Percentiles rank a stretch among this genome's conserved stretches.
phyloP scores from a whole-genome alignment of 2,329 filamentous ascomycete species.

The Cladosporium sp. region DNA sequence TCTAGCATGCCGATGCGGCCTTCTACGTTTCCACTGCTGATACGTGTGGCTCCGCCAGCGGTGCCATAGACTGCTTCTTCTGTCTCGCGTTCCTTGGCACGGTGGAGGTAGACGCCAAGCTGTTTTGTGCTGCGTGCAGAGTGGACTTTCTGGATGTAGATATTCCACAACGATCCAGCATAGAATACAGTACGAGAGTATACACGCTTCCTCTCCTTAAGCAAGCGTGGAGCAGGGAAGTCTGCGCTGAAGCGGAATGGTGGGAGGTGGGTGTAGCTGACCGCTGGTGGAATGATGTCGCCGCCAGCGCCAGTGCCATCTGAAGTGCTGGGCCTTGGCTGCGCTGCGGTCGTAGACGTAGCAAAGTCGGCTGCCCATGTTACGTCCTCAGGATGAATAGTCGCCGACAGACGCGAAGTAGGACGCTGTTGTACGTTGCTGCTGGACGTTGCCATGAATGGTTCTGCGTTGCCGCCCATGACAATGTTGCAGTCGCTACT shows the following conservation, averaged over 20 bases:
- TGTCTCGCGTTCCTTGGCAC: conserved; percentile 58
- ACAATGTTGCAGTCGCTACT: conserved; percentile 58
- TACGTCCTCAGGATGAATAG: conserved; percentile 56
- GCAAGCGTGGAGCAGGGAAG: conserved; percentile 57
- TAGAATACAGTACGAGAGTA: conserved; percentile 63
- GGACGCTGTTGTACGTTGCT: conserved; percentile 47
- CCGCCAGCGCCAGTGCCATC: conserved; percentile 27
- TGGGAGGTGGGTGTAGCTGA: conserved; percentile 57
- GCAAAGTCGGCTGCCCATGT: conserved; percentile 60
- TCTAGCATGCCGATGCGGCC: conserved; percentile 58
- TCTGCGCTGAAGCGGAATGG: conserved; percentile 62
- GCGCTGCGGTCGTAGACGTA: conserved; percentile 47
- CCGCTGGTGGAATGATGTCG: conserved; percentile 29
- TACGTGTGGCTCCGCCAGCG: conserved; percentile 26
- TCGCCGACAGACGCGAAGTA: conserved; percentile 52
- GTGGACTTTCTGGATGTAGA: conserved; percentile 61
- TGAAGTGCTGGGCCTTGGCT: conserved; percentile 34
- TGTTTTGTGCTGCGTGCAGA: conserved; percentile 56
- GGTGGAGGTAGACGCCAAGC: conserved; percentile 61
- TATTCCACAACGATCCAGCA: conserved; percentile 61
- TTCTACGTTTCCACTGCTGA: conserved; percentile 49
- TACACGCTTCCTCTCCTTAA: conserved; percentile 62
- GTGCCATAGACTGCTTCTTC: conserved; percentile 45
- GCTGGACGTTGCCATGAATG: conserved; percentile 51
- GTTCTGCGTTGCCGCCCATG: conserved; percentile 56